Percentiles rank a stretch among this genome's conserved stretches.
phyloP scores from a whole-genome alignment of 305 asterid genomes.

The Solanum hybrid region DNA sequence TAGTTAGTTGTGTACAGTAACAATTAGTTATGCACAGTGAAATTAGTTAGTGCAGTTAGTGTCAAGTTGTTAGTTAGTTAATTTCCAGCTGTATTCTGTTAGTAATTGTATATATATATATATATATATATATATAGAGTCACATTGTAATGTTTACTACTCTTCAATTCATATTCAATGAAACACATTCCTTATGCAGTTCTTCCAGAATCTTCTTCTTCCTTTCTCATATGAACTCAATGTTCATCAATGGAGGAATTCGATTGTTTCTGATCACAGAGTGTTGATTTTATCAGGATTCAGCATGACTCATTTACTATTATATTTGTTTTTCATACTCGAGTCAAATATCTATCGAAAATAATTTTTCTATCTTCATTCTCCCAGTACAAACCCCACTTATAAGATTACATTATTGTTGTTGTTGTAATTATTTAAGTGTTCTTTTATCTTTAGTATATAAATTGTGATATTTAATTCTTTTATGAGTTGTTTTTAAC shows the following conservation, averaged over 20 bases:
- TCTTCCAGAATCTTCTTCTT: no score
- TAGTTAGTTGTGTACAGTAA: no score
- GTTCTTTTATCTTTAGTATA: neutral
- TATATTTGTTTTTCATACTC: neutral
- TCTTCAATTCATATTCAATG: no score
- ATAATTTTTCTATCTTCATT: neutral
- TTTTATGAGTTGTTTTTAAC: neutral
- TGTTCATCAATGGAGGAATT: no score
- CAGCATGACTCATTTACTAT: neutral
- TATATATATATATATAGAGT: no score
- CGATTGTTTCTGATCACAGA: no score
- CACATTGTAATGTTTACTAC: no score
- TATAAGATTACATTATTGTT: neutral
- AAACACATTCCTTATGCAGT: no score
- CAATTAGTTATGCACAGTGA: no score
- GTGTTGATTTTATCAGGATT: neutral
- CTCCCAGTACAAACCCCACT: rapidly evolving
- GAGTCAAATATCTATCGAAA: rapidly evolving
- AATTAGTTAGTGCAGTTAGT: no score
- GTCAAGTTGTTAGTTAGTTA: neutral
- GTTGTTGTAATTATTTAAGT: neutral
- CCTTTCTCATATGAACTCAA: neutral
- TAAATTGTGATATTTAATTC: neutral
- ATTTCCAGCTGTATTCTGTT: no score
- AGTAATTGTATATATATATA: no score